A percentile compares a stretch with the other conserved stretches of the same genome.
These are phyloP conservation scores for Aphelidium insulamus DNA, from an alignment of 371 early-diverging fungal genomes.

Conservation along the genomic window DNA sequence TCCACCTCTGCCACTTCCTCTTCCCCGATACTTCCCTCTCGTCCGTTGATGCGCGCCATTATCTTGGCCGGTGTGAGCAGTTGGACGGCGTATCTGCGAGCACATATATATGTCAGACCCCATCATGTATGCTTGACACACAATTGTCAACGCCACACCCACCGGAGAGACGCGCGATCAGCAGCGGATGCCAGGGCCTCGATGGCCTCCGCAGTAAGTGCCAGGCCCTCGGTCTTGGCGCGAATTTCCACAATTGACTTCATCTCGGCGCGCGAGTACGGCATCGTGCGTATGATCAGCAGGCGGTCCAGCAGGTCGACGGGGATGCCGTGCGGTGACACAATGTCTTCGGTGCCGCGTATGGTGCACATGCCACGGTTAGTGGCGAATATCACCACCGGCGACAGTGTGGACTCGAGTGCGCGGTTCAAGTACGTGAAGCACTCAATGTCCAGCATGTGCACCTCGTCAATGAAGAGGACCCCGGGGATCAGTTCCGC, in stretches of 20 bases:
- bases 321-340: slow-evolving; percentile 88
- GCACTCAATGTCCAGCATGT: slow-evolving; percentile 97
- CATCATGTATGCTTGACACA: slow-evolving; percentile 1
- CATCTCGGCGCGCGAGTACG: slow-evolving; percentile 79
- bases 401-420: slow-evolving; percentile 75
- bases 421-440: slow-evolving; percentile 96
- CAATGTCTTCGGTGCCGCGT: slow-evolving; percentile 74
- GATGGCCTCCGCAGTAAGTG: slow-evolving; percentile 45
- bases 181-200: slow-evolving; percentile 58
- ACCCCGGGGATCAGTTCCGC: slow-evolving; percentile 95
- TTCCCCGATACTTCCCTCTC: slow-evolving; percentile 40
- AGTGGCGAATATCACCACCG: slow-evolving; percentile 95
- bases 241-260: slow-evolving; percentile 69
- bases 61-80: slow-evolving; percentile 78
- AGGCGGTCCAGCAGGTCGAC: slow-evolving; percentile 90
- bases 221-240: slow-evolving; percentile 69
- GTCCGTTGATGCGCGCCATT: slow-evolving; percentile 60
- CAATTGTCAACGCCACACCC: slow-evolving; percentile 1
- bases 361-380: slow-evolving; percentile 91
- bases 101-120: background rate
- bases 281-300: slow-evolving; percentile 78
- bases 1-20: slow-evolving; percentile 69
- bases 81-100: slow-evolving; percentile 80
- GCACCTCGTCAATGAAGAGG: slow-evolving; percentile 92
- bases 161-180: slow-evolving; percentile 46